Evolutionary conservation across 192 early-diverging fungal genomes (phyloP), one percentile per base, ranked within the genome.

Genomic region (Helicostylum pulchrum): DNA sequence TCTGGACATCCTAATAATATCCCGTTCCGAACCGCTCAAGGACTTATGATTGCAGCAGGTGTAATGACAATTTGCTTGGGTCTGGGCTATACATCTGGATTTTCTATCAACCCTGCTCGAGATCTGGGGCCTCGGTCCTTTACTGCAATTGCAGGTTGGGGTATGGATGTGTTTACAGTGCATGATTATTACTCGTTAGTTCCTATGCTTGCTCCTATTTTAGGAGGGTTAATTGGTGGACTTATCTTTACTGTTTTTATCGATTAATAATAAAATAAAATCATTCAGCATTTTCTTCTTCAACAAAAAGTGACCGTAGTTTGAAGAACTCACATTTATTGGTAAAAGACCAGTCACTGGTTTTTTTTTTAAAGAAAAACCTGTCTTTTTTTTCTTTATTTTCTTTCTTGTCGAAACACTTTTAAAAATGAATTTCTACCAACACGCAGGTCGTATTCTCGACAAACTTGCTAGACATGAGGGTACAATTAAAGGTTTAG

Each of bases 81-180:
- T 19, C 17, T 73, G 11, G 66, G 66, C 12, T 62, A 64, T 10
- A 65, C 66, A 12, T 68, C 71, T 30, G 71, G 71, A 0, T 67
- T 67, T 48, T 66, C 71, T 9, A 30, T 92, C 54, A 92, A 92
- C 68, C 87, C 86, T 51, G 91, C 91, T 6, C 83, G 91, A 77
- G 91, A 92, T 74, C 77, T 91, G 71, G 91, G 88, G 30, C 89
- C 89, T 10, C 86, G 91, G 45, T 68, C 87, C n/a, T 90, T 91
- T 69, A 83, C 86, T 31, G 73, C 80, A 30, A 70, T 85, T 61
- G 78, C 81, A 47, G 86, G 87, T 9, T 92, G 86, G 74, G 88
- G 89, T 31, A 53, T 64, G 30, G 78, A 80, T 26, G 85, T 83
- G 19, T 92, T 92, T 75, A 78, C 83, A n/a, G 78, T 72, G n/a